These are phyloP conservation scores for Pulveroboletus ravenelii DNA, from an alignment of 768 basidiomycete genomes.

Conservation along the genomic window DNA sequence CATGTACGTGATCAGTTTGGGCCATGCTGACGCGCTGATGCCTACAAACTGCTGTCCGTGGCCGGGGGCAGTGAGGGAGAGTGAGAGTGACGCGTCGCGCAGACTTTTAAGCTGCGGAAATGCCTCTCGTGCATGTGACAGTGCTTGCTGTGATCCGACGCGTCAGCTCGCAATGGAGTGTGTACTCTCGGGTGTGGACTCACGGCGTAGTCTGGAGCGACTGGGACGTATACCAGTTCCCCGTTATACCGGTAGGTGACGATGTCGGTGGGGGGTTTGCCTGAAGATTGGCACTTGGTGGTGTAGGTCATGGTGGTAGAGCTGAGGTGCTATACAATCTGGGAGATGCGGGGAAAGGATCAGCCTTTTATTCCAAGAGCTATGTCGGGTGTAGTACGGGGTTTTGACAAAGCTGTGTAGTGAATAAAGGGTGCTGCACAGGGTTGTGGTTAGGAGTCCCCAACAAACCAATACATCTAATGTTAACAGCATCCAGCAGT, in stretches of 20 bases:
- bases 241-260: conserved; percentile 45
- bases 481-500: background rate
- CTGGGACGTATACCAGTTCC: conserved; percentile 49
- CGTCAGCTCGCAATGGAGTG: background rate
- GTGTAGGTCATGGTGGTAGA: background rate
- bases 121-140: conserved; percentile 46
- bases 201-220: conserved; percentile 41
- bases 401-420: no score
- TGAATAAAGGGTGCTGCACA: no score
- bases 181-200: conserved; percentile 7
- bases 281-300: background rate
- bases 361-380: no score
- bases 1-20: conserved; percentile 36
- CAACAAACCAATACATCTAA: no score
- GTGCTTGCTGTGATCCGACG: conserved; percentile 38
- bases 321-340: no score
- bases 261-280: conserved; percentile 30
- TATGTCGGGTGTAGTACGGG: no score
- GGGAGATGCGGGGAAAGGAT: no score
- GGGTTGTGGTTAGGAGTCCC: no score
- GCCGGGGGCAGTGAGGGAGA: conserved; percentile 37
- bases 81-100: conserved; percentile 39
- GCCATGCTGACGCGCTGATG: conserved; percentile 53
- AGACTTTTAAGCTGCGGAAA: conserved; percentile 39
- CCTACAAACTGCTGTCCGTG: conserved; percentile 35